These are phyloP conservation scores for Boletus pseudo-olivaceus DNA, from an alignment of 768 basidiomycete species.

Conservation along the genomic window DNA sequence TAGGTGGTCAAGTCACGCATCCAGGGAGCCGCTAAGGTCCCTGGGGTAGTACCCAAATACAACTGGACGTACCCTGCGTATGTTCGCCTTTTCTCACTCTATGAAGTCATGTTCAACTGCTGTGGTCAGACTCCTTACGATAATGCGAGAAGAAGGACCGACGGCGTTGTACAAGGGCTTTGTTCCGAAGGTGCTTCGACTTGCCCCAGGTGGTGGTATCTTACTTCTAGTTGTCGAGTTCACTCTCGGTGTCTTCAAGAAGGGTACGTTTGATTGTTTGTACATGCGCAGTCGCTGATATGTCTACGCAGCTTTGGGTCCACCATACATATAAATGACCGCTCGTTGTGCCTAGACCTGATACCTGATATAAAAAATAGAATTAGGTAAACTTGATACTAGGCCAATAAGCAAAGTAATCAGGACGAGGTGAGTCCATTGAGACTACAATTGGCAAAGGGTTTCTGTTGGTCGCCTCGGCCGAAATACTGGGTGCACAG, in stretches of 20 bases:
- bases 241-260: slow-evolving; percentile 72
- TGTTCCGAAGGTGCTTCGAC: slow-evolving; percentile 88
- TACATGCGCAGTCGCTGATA: neutral
- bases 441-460: neutral
- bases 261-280: slow-evolving; percentile 40
- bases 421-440: neutral
- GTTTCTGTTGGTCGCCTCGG: neutral
- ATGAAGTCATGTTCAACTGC: neutral
- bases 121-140: slow-evolving; percentile 52
- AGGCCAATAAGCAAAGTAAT: neutral
- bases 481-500: slow-evolving; percentile 1
- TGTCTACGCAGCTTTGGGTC: slow-evolving; percentile 24
- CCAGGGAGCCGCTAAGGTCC: slow-evolving; percentile 63
- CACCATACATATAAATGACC: slow-evolving; percentile 28
- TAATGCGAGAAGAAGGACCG: slow-evolving; percentile 83
- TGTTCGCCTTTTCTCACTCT: slow-evolving; percentile 9
- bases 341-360: neutral
- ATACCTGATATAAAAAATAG: neutral
- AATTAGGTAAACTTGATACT: neutral
- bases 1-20: slow-evolving; percentile 97
- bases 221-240: slow-evolving; percentile 91
- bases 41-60: slow-evolving; percentile 81
- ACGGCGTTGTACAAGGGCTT: slow-evolving; percentile 93
- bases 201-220: slow-evolving; percentile 95
- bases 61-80: slow-evolving; percentile 93